Base-by-base conservation (phyloP, 1,139 yeast genomes). In the Yamadazyma aaseri region DNA sequence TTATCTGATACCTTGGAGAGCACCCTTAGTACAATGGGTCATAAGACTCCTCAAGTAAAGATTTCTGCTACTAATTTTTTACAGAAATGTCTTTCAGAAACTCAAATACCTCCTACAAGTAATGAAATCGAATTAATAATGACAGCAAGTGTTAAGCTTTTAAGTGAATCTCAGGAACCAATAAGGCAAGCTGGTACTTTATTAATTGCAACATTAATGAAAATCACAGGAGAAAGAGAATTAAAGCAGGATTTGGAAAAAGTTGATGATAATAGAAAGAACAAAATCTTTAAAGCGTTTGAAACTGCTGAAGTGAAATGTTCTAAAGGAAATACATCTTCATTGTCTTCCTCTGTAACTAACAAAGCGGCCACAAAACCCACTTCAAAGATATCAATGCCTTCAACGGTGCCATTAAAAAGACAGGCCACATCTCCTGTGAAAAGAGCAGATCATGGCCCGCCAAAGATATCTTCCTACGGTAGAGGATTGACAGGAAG, bases 21-120 rank as follows among this genome's bases (percentile, higher is more conserved):
- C 3, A 65, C 81, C 0, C 46, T 85, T 12, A 69, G 62, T 18
- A 76, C 76, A 22, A 73, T 84, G 75, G 70, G 69, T 30, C 86
- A 85, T 59, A 87, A 86, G 56, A 85, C 87, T 1, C 97, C 98
- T 0, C 94, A 81, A 49, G 79, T 87, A 22, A 82, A 83, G 50
- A 73, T 84, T 31, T 86, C 89, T 34, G 62, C 84, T 11, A 74
- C 85, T 6, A 74, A 72, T 45, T 86, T 71, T 49, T 62, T 90
- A 28, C 76, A 76, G 27, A 71, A 86, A 47, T 79, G 94, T 49
- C 64, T 92, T 42, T 65, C 72, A 16, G 61, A 68, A 11, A 71
- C 86, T 0, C 57, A 56, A 9, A 46, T 48, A 1, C 56, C 76
- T 0, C 94, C 94, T 2, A 60, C 63, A 6, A 53, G 65, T 4